phyloP scores from a whole-genome alignment of 768 basidiomycete species.

The Porphyrellus cyaneotinctus region DNA sequence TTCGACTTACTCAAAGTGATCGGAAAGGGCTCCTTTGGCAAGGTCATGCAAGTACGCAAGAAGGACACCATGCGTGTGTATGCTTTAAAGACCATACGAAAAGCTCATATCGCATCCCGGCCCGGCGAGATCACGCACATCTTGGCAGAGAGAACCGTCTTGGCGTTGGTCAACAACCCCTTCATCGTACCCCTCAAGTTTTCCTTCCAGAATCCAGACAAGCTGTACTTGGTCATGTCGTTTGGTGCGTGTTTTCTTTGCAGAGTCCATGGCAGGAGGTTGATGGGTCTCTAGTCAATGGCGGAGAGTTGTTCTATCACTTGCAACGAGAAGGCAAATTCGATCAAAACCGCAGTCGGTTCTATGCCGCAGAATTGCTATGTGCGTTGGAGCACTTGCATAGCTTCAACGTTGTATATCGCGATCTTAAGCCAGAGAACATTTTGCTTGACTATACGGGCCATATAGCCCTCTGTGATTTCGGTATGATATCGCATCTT shows the following conservation, averaged over 20 bases:
- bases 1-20: slow-evolving; percentile 98
- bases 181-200: slow-evolving; percentile 99
- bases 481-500: slow-evolving; percentile 46
- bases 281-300: slow-evolving; percentile 62
- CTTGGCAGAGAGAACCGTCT: slow-evolving; percentile 92
- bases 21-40: slow-evolving; percentile 96
- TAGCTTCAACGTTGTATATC: slow-evolving; percentile 97
- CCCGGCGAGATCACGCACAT: slow-evolving; percentile 98
- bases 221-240: slow-evolving; percentile 95
- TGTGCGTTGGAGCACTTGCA: slow-evolving; percentile 95
- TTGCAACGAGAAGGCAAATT: slow-evolving; percentile 96
- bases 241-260: slow-evolving; percentile 58
- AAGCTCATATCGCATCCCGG: slow-evolving; percentile 94
- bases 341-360: slow-evolving; percentile 87
- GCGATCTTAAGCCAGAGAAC: slow-evolving; percentile 97
- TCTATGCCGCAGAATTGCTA: slow-evolving; percentile 96
- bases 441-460: slow-evolving; percentile 96
- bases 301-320: slow-evolving; percentile 97
- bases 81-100: slow-evolving; percentile 96
- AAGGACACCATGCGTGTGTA: slow-evolving; percentile 98
- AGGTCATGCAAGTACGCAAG: slow-evolving; percentile 99
- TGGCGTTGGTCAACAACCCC: slow-evolving; percentile 95
- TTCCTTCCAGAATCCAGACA: slow-evolving; percentile 97
- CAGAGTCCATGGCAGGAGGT: background rate
- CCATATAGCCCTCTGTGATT: slow-evolving; percentile 97